phyloP scores from a whole-genome alignment of 1,139 yeast genomes.

The Zygosaccharomyces sapae region DNA sequence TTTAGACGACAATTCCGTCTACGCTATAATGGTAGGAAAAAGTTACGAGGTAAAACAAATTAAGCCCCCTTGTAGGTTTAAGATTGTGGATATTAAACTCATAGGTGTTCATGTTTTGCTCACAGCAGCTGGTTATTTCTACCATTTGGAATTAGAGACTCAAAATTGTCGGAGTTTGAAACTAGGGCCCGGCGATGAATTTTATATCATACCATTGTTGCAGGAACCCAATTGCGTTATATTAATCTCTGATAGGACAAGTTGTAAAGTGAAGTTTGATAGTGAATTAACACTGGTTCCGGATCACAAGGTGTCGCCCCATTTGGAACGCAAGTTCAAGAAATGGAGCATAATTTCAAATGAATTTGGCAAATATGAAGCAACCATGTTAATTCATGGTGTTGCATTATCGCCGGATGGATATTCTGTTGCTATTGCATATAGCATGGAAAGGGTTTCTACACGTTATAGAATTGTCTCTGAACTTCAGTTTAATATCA shows the following conservation, averaged over 20 bases:
- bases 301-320: conserved; percentile 27
- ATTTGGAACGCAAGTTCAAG: conserved; percentile 28
- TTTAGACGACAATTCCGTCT: conserved; percentile 14
- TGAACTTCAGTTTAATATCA: conserved; percentile 31
- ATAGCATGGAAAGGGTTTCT: conserved; percentile 34
- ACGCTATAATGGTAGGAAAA: not conserved
- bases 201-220: conserved; percentile 24
- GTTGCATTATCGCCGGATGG: conserved; percentile 34
- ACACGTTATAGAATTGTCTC: conserved; percentile 38
- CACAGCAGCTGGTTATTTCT: conserved; percentile 21
- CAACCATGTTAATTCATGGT: conserved; percentile 32
- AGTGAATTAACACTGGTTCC: conserved; percentile 13
- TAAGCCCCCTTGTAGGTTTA: conserved; percentile 21
- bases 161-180: conserved; percentile 6
- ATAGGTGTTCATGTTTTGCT: conserved; percentile 16
- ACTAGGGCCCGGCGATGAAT: conserved; percentile 20
- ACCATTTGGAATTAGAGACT: conserved; percentile 13
- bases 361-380: conserved; percentile 30
- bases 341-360: conserved; percentile 30
- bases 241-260: conserved; percentile 25
- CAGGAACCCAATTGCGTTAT: conserved; percentile 16
- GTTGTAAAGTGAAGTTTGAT: conserved; percentile 17
- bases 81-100: conserved; percentile 22
- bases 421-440: conserved; percentile 35
- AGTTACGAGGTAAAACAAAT: conserved; percentile 5